Evolutionary conservation across 768 basidiomycete genomes (phyloP).

Genomic region (Mrakia hoshinonis): DNA sequence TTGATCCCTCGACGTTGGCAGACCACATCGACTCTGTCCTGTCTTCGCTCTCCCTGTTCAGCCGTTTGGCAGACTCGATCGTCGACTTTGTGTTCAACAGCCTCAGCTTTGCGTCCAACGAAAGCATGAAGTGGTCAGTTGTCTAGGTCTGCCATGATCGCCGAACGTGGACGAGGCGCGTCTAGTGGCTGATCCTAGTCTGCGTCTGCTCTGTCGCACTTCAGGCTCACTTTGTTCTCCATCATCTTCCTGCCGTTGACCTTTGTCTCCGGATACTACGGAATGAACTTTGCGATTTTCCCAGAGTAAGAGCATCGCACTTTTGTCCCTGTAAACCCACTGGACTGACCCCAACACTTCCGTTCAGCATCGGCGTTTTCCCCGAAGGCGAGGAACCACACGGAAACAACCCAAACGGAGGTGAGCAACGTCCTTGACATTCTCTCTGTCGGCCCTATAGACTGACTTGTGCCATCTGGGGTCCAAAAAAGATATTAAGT

Average conservation of each 20-base stretch:
- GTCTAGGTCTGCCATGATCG: neutral
- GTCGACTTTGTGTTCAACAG: conserved; percentile 24
- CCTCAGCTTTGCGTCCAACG: neutral
- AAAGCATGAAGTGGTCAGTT: conserved; percentile 6
- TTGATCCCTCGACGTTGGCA: neutral
- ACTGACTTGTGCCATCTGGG: conserved; percentile 3
- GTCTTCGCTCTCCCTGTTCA: conserved; percentile 16
- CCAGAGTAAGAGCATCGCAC: neutral
- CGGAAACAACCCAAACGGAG: conserved; percentile 18
- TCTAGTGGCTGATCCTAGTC: neutral
- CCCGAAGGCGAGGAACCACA: neutral
- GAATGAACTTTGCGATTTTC: conserved; percentile 13
- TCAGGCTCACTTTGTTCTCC: neutral
- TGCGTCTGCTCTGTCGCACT: neutral
- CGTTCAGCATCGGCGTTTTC: conserved; percentile 15
- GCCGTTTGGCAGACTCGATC: conserved; percentile 6
- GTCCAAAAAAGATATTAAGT: neutral
- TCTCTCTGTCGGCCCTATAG: neutral
- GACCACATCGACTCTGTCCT: conserved; percentile 21
- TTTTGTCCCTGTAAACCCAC: neutral
- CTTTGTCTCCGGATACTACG: neutral
- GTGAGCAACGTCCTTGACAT: neutral
- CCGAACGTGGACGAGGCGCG: neutral
- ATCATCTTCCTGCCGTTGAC: conserved; percentile 23
- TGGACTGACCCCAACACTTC: too few relatives aligned